Evolutionary conservation across 495 filamentous ascomycete genomes (phyloP), one percentile per base, ranked within the genome.

Genomic region (Aspergillus baeticus): DNA sequence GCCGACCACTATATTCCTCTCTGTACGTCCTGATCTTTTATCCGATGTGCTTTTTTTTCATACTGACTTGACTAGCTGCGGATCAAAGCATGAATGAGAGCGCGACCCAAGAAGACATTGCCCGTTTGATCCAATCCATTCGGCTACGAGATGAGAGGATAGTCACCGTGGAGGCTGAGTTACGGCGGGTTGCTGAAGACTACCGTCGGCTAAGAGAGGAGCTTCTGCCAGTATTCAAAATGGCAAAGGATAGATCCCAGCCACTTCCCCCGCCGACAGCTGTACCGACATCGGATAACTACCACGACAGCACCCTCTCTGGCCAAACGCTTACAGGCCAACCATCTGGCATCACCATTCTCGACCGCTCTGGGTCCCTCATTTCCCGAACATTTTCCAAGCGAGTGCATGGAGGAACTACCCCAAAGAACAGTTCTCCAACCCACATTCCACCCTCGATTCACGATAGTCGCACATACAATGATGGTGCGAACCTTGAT

Each of bases 1-100:
- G 82, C 87, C 21, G 94, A 96, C 60, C 89, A 98, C 65, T 98
- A 96, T 71, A 86, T 97, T 46, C 95, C 94, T 35, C 81, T 92
- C 26, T 92, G 92, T 97, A 86, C 59, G 90, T 80, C 51, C 37
- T 43, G 20, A 29, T 21, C 47, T 21, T 21, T 21, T 29, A 18
- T 31, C 37, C 20, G 4, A 21, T 13, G n/a, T n/a, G 35, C 18
- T 26, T 54, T 18, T 41, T 21, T 21, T 57, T 48, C 60, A 47
- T 50, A 33, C 66, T 67, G 51, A 65, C 51, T 23, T 22, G 36
- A 7, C 54, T 64, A 93, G 93, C 94, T 51, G 94, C 91, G 71
- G 94, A 96, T 63, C 89, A 88, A 59, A 89, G 90, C 64, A 84
- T 87, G 48, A 91, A 94, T 63, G 85, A 90, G 48, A 87, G 85